Conservation (phyloP, 306 rosid species). For the Dicorynia guianensis region DNA sequence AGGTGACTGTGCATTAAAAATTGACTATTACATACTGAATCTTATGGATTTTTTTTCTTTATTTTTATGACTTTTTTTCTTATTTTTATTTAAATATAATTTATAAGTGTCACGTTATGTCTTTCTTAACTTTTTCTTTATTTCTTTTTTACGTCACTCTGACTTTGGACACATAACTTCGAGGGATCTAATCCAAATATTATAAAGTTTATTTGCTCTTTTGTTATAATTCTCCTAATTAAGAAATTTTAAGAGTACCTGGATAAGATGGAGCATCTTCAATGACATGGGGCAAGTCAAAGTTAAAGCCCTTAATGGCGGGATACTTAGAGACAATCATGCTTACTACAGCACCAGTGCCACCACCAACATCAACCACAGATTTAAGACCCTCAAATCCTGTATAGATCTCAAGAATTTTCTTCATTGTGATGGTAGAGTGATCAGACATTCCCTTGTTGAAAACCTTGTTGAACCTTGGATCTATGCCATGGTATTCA, state of each 20-base stretch:
- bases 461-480: conserved; percentile 35
- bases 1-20: too few species aligned
- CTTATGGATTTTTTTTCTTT: too few species aligned
- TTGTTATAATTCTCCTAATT: too few species aligned
- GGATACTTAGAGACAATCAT: conserved; percentile 88
- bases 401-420: conserved; percentile 13
- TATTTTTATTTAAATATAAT: too few species aligned
- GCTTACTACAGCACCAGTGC: conserved; percentile 75
- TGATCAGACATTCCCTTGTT: conserved; percentile 31
- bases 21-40: too few species aligned
- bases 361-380: conserved; percentile 92
- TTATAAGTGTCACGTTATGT: too few species aligned
- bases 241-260: conserved; percentile 43
- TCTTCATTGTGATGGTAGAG: conserved; percentile 19
- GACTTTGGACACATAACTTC: too few species aligned
- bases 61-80: too few species aligned
- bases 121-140: too few species aligned
- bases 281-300: conserved; percentile 90
- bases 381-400: conserved; percentile 42
- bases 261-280: conserved; percentile 81
- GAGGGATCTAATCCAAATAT: too few species aligned
- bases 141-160: too few species aligned
- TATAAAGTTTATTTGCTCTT: too few species aligned
- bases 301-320: conserved; percentile 77
- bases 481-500: conserved; percentile 34